phyloP scores from a whole-genome alignment of 441 rosid genomes.

The Daphne laureola region DNA sequence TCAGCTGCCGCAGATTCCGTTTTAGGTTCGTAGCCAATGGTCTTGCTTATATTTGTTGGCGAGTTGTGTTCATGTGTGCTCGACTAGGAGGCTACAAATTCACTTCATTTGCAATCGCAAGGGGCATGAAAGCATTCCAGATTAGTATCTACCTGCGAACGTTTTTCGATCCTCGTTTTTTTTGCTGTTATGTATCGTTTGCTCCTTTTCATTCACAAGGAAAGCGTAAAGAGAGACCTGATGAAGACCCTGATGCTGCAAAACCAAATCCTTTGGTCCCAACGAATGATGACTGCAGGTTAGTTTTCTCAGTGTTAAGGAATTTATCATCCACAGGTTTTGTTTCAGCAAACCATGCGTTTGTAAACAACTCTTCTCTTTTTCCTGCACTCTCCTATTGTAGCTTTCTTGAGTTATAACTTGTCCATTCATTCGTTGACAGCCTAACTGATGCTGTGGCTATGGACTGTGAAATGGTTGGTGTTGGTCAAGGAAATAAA shows the following conservation, averaged over 20 bases:
- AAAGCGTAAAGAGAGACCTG: slow-evolving; percentile 70
- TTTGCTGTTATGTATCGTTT: not conserved
- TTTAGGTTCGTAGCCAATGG: slow-evolving; percentile 30
- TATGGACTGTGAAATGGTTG: slow-evolving; percentile 99
- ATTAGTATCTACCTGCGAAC: not conserved
- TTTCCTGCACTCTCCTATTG: no score
- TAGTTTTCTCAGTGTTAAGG: slow-evolving; percentile 10
- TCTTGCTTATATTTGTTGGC: not conserved
- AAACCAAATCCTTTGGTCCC: slow-evolving; percentile 51
- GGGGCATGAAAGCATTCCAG: not conserved
- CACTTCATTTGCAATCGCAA: not conserved
- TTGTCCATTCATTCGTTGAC: slow-evolving; percentile 25
- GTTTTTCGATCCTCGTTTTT: not conserved
- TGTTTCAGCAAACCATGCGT: no score
- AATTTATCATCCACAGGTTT: no score
- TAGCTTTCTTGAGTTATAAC: slow-evolving; percentile 5
- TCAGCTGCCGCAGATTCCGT: slow-evolving; percentile 30
- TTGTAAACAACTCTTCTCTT: no score
- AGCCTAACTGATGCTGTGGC: slow-evolving; percentile 83
- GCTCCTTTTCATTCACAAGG: slow-evolving; percentile 29
- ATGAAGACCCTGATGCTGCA: slow-evolving; percentile 35
- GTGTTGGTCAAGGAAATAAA: slow-evolving; percentile 76
- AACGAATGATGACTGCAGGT: slow-evolving; percentile 67
- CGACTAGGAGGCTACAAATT: no score
- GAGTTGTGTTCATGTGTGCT: no score